Conservation (phyloP, 108 stramenopile species). For the Fragilaria crotonensis region DNA sequence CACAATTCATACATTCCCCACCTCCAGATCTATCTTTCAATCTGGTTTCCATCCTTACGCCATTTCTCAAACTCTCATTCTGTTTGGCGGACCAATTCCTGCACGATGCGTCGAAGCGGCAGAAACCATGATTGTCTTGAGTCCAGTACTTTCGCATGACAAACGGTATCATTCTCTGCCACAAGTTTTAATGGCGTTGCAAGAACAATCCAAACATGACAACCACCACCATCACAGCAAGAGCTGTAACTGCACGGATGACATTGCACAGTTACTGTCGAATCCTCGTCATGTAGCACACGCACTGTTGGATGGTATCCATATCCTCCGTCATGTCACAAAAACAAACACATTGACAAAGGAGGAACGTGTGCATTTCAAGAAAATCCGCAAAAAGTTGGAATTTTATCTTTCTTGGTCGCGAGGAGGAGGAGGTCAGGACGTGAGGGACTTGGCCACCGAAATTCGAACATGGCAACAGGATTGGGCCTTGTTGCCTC, state of each 20-base stretch:
- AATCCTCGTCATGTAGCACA: constrained; percentile 22
- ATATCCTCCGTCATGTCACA: constrained; percentile 17
- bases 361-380: constrained; percentile 6
- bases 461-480: constrained; percentile 1
- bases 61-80: not conserved
- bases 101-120: constrained; percentile 22
- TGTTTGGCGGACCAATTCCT: not conserved
- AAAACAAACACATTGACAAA: not conserved
- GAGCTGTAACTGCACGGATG: not conserved
- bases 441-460: not conserved
- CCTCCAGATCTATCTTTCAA: not conserved
- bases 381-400: constrained; percentile 32
- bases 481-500: no score
- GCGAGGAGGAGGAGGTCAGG: constrained; percentile 3
- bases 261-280: not conserved
- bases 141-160: constrained; percentile 26
- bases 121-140: constrained; percentile 15
- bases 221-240: not conserved
- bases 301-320: constrained; percentile 34
- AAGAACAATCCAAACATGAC: not conserved
- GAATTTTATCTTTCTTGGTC: constrained; percentile 45
- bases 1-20: not conserved
- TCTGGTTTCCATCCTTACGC: not conserved
- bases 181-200: constrained; percentile 21
- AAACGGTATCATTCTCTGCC: constrained; percentile 10